phyloP scores from a whole-genome alignment of 164 flowering plant species.

The Platanus orientalis region DNA sequence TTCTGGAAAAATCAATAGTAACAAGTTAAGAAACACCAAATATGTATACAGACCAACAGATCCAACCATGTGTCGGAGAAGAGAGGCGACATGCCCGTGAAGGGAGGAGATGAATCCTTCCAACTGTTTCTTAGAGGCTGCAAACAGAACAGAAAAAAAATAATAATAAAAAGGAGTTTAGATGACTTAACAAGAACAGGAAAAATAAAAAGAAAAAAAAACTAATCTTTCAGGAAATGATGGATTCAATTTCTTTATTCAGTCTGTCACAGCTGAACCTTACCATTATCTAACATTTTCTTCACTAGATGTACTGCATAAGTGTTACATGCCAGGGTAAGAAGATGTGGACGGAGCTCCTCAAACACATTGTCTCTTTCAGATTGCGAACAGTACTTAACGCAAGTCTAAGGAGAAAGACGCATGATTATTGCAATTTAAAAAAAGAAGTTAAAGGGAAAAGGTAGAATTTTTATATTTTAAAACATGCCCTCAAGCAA shows the following conservation, averaged over 20 bases:
- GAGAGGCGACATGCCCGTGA: conserved; percentile 89
- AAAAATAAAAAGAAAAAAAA: background rate
- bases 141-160: too few relatives aligned
- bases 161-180: too few relatives aligned
- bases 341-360: conserved; percentile 80
- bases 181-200: background rate
- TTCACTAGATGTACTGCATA: conserved; percentile 89
- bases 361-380: conserved; percentile 71
- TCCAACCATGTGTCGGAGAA: conserved; percentile 89
- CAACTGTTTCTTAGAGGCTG: conserved; percentile 85
- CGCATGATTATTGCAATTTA: background rate
- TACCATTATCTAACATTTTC: conserved; percentile 91
- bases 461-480: conserved; percentile 1
- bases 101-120: conserved; percentile 68
- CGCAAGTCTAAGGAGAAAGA: conserved; percentile 56
- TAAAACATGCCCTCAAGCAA: background rate
- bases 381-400: conserved; percentile 69
- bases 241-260: background rate
- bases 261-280: conserved; percentile 7
- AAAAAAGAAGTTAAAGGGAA: background rate
- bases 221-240: background rate
- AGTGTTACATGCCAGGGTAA: conserved; percentile 60
- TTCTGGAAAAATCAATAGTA: background rate
- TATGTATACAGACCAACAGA: conserved; percentile 65
- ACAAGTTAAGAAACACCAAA: background rate